These are phyloP conservation scores for Aristolochia californica DNA, from an alignment of 164 flowering plant genomes.

Conservation along the genomic window DNA sequence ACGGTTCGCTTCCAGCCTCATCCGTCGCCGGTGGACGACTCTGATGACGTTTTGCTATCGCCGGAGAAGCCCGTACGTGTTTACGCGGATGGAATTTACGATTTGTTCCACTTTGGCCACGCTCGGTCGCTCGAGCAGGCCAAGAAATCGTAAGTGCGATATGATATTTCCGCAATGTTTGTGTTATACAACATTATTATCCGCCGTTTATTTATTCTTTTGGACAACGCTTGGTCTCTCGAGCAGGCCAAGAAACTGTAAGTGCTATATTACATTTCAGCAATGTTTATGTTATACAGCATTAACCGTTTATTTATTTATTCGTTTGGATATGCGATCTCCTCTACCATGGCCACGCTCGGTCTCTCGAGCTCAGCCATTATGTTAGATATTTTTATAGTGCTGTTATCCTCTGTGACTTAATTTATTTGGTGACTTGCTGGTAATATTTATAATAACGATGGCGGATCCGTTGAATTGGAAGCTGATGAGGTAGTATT, in stretches of 20 bases:
- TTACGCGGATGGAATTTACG: constrained; percentile 37
- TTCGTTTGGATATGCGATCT: neutral
- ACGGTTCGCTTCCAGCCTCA: constrained; percentile 4
- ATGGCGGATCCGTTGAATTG: no score
- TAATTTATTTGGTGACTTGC: no score
- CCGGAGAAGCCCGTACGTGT: constrained; percentile 14
- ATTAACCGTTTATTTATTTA: neutral
- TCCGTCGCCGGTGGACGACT: constrained; percentile 3
- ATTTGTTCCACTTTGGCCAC: constrained; percentile 95
- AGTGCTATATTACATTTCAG: neutral
- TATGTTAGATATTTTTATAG: no score
- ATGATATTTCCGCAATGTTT: neutral
- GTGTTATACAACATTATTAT: no score
- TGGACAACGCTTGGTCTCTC: constrained; percentile 85
- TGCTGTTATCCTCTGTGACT: no score
- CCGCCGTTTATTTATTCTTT: constrained; percentile 31
- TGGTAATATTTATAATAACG: no score
- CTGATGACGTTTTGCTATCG: neutral
- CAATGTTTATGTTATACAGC: neutral
- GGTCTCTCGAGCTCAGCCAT: no score
- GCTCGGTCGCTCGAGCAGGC: constrained; percentile 94
- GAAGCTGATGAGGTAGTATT: no score
- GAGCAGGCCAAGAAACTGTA: constrained; percentile 86
- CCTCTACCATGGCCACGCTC: neutral
- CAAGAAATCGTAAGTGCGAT: constrained; percentile 40